These are phyloP conservation scores for Termitomyces heimii DNA, from an alignment of 768 basidiomycete species.

Conservation along the genomic window DNA sequence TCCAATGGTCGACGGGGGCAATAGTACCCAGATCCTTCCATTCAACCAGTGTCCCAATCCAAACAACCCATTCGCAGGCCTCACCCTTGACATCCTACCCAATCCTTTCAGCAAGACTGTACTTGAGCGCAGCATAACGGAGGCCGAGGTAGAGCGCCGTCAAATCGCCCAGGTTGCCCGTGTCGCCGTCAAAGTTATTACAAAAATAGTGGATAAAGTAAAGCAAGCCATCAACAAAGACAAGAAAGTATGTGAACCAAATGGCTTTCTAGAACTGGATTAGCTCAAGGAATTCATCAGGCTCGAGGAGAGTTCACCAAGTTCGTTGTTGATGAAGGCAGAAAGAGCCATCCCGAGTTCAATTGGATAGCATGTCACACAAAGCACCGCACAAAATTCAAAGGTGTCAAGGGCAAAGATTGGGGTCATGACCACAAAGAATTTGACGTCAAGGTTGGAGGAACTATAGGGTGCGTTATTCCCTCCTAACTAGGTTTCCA, in stretches of 20 bases:
- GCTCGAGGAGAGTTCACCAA: conserved; percentile 6
- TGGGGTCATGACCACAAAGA: conserved; percentile 21
- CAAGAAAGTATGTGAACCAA: conserved; percentile 1
- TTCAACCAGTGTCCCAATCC: neutral
- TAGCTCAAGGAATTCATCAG: neutral
- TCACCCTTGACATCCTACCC: neutral
- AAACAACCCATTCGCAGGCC: conserved; percentile 7
- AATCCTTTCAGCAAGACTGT: neutral
- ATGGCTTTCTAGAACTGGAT: neutral
- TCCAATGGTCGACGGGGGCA: neutral
- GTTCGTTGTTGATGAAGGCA: conserved; percentile 4
- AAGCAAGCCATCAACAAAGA: conserved; percentile 5
- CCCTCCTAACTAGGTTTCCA: neutral
- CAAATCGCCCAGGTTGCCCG: neutral
- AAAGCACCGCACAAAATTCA: conserved; percentile 14
- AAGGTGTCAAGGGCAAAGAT: conserved; percentile 16
- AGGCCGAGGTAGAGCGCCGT: conserved; percentile 6
- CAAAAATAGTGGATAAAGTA: conserved; percentile 1
- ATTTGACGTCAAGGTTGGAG: conserved; percentile 12
- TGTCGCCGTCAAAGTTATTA: conserved; percentile 2
- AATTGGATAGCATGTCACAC: conserved; percentile 19
- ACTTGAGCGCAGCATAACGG: neutral
- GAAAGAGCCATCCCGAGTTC: conserved; percentile 1
- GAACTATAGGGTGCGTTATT: conserved; percentile 12
- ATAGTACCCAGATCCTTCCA: conserved; percentile 1